Conservation (phyloP, 371 early-diverging fungal species). For the Mortierella sp. region DNA sequence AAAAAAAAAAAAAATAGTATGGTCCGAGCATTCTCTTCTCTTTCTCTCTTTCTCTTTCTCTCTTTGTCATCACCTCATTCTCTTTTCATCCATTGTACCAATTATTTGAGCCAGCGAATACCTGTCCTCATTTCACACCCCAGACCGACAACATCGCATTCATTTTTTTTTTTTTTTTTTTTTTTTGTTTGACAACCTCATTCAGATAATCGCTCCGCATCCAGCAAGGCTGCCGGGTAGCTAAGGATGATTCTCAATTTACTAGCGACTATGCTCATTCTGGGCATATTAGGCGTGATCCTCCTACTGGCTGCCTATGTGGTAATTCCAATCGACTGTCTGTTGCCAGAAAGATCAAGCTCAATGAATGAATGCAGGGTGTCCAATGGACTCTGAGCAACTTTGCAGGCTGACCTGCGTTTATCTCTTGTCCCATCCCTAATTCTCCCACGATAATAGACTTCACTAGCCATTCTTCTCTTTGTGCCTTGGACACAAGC, state of each 20-base stretch:
- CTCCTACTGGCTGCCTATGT: conserved; percentile 38
- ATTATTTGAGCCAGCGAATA: too few species aligned
- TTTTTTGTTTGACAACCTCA: too few species aligned
- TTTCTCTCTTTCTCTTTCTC: too few species aligned
- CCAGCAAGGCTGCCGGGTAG: too few species aligned
- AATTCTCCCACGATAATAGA: conserved; percentile 12
- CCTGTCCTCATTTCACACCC: too few species aligned
- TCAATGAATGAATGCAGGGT: not conserved
- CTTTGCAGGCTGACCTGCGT: not conserved
- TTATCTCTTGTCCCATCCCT: not conserved
- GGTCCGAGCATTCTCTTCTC: too few species aligned
- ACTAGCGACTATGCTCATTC: conserved; percentile 32
- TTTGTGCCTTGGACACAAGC: conserved; percentile 50
- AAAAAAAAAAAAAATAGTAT: too few species aligned
- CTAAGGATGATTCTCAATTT: conserved; percentile 35
- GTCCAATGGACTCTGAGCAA: not conserved
- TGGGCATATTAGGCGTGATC: conserved; percentile 43
- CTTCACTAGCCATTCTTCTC: conserved; percentile 38
- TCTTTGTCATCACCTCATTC: too few species aligned
- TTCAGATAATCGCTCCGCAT: too few species aligned
- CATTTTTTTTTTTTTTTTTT: too few species aligned
- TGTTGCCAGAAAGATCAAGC: not conserved
- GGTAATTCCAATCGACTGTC: conserved; percentile 9
- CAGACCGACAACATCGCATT: too few species aligned
- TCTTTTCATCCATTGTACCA: too few species aligned